phyloP scores from a whole-genome alignment of 2,329 filamentous ascomycete species.

The Sarocladium oryzae region DNA sequence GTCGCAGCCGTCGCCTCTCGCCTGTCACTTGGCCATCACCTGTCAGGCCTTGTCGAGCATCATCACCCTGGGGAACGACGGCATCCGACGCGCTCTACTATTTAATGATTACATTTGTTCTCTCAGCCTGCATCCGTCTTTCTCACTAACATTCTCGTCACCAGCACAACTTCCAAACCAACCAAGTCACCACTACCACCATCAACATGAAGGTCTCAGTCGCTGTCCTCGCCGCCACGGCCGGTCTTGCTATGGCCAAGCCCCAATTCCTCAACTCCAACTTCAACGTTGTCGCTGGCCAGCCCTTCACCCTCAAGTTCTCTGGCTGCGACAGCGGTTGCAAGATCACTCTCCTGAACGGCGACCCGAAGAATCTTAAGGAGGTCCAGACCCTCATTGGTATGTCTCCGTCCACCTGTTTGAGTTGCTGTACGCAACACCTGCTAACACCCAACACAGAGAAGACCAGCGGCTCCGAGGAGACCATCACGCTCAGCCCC shows the following conservation, averaged over 20 bases:
- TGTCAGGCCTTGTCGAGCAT: neutral
- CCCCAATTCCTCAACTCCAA: constrained; percentile 26
- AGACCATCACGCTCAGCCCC: constrained; percentile 21
- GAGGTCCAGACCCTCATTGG: constrained; percentile 24
- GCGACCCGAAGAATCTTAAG: constrained; percentile 21
- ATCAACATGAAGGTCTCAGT: constrained; percentile 32
- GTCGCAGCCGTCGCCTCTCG: neutral
- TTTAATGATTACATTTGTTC: no score
- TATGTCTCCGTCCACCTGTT: constrained; percentile 16
- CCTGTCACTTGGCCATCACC: constrained; percentile 2
- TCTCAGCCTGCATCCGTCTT: no score
- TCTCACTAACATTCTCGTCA: neutral
- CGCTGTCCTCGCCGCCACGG: constrained; percentile 21
- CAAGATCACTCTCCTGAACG: constrained; percentile 28
- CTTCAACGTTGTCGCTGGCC: constrained; percentile 22
- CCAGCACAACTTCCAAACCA: neutral
- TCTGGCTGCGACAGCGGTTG: constrained; percentile 25
- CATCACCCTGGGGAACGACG: neutral
- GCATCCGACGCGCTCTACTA: neutral
- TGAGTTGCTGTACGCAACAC: neutral
- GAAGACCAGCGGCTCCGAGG: constrained; percentile 10
- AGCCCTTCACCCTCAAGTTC: constrained; percentile 26
- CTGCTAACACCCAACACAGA: constrained; percentile 6
- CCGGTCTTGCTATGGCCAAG: constrained; percentile 21
- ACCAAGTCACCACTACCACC: constrained; percentile 10